Evolutionary conservation across 2,329 filamentous ascomycete genomes (phyloP).

Genomic region (Colletotrichum higginsianum): DNA sequence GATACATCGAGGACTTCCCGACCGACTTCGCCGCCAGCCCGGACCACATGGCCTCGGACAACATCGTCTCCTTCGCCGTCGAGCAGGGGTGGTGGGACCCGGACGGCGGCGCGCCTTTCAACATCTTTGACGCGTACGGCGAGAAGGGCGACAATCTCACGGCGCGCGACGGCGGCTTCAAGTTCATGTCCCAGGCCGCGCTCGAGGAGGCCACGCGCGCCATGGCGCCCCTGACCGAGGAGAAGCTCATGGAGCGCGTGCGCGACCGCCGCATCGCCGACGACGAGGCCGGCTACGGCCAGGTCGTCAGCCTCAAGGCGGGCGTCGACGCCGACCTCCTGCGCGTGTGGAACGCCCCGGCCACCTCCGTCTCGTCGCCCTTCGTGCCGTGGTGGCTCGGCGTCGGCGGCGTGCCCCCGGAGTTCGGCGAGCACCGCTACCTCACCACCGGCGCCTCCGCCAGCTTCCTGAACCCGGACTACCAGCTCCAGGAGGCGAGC

Average conservation of each 20-base stretch:
- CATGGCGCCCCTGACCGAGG: conserved; percentile 64
- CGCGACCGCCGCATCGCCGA: conserved; percentile 48
- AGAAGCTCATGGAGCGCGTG: conserved; percentile 59
- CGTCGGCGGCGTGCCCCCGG: conserved; percentile 45
- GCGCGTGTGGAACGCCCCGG: conserved; percentile 48
- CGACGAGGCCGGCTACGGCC: conserved; percentile 49
- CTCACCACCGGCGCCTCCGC: conserved; percentile 47
- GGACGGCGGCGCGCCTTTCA: conserved; percentile 45
- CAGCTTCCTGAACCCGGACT: conserved; percentile 48
- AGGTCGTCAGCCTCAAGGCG: conserved; percentile 46
- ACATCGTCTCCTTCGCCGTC: conserved; percentile 48
- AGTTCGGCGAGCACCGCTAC: conserved; percentile 49
- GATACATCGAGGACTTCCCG: conserved; percentile 50
- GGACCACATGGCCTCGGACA: conserved; percentile 48
- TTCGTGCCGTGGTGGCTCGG: conserved; percentile 50
- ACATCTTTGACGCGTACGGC: conserved; percentile 48
- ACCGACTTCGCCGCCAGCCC: conserved; percentile 43
- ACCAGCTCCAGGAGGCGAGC: conserved; percentile 48
- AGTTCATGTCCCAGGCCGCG: conserved; percentile 50
- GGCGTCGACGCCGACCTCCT: conserved; percentile 45
- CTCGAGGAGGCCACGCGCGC: conserved; percentile 50
- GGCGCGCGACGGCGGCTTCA: conserved; percentile 48
- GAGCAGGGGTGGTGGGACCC: conserved; percentile 48
- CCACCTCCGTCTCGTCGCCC: conserved; percentile 47
- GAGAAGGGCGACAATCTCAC: conserved; percentile 44